A percentile compares a stretch with the other conserved stretches of the same genome.
Conservation (phyloP, 2,329 filamentous ascomycete genomes). For the Coniochaeta prunicola region DNA sequence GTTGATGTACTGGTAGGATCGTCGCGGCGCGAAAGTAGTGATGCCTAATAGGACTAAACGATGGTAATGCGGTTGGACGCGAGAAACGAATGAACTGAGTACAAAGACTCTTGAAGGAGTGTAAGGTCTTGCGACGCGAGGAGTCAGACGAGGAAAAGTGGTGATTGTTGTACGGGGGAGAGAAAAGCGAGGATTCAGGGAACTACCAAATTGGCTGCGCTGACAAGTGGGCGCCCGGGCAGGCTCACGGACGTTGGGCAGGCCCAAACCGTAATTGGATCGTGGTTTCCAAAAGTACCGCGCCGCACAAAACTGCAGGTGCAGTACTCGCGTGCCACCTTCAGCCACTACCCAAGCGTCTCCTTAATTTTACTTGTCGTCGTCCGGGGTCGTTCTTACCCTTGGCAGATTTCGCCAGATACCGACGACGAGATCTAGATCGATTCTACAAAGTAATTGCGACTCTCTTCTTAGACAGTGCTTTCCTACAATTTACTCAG, state of each 20-base stretch:
- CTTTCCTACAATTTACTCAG: background rate
- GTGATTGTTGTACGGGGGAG: background rate
- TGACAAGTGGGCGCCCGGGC: background rate
- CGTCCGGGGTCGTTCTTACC: background rate
- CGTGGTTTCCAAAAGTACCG: background rate
- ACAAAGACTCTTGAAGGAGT: background rate
- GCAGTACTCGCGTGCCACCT: background rate
- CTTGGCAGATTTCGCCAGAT: background rate
- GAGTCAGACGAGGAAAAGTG: conserved; percentile 1
- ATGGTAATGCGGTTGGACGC: background rate
- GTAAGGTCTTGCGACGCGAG: conserved; percentile 1
- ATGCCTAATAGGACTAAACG: background rate
- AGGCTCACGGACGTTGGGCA: background rate
- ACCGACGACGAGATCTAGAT: background rate
- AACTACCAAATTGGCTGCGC: background rate
- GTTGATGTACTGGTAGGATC: background rate
- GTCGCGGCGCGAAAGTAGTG: background rate
- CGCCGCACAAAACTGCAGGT: background rate
- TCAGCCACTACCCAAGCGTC: background rate
- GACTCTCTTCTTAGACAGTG: background rate
- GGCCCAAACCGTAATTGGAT: background rate
- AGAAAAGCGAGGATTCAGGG: background rate
- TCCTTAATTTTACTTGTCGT: conserved; percentile 2
- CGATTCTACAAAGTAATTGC: background rate
- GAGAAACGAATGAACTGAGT: conserved; percentile 1